Evolutionary conservation across 345 rosid genomes (phyloP).

Genomic region (Noccaea bulbosa): DNA sequence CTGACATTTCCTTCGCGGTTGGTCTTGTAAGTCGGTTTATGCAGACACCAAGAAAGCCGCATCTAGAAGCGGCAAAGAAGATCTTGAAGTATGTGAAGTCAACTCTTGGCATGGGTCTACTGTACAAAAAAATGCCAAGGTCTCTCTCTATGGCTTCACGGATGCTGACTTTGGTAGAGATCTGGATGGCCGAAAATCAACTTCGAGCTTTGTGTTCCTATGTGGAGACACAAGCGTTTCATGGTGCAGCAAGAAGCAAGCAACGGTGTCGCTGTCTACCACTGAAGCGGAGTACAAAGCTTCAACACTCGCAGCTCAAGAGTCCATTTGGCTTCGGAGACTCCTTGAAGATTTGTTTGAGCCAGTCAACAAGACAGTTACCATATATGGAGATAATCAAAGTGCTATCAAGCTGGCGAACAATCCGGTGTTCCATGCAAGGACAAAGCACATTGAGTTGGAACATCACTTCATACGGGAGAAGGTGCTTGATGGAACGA

Average conservation of each 20-base stretch:
- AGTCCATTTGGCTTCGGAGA: too few relatives aligned
- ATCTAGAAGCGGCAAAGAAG: not conserved
- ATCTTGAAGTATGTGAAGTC: not conserved
- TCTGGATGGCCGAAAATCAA: not conserved
- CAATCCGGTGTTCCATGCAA: too few relatives aligned
- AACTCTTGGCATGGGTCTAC: not conserved
- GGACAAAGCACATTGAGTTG: too few relatives aligned
- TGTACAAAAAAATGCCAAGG: conserved; percentile 6
- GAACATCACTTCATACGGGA: too few relatives aligned
- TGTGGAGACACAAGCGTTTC: not conserved
- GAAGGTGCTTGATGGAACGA: not conserved
- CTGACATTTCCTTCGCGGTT: conserved; percentile 1
- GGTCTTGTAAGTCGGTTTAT: conserved; percentile 15
- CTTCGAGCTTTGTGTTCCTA: not conserved
- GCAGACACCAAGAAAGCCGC: conserved; percentile 11
- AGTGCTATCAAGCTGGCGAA: too few relatives aligned
- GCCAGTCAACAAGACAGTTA: too few relatives aligned
- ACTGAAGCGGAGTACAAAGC: too few relatives aligned
- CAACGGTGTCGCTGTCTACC: too few relatives aligned
- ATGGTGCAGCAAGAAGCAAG: not conserved
- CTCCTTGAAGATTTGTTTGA: too few relatives aligned
- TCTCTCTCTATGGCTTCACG: not conserved
- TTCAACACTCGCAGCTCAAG: too few relatives aligned
- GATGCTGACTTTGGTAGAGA: conserved; percentile 15
- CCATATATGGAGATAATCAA: too few relatives aligned